Percentiles rank a stretch among this genome's conserved stretches.
phyloP scores from a whole-genome alignment of 2,329 filamentous ascomycete genomes.

The Venturia asperata region DNA sequence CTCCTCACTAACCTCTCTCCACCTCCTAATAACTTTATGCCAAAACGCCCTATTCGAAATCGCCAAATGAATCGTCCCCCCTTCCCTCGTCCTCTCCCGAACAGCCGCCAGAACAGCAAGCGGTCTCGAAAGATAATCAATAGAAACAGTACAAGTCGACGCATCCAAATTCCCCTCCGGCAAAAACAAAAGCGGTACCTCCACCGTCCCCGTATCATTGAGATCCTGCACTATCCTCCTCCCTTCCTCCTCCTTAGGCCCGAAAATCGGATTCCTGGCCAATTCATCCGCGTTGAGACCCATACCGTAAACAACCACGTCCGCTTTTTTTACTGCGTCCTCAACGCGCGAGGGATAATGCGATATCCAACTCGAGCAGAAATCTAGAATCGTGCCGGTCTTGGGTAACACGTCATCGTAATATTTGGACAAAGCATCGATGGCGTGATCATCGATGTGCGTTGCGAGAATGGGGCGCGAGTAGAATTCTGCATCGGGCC shows the following conservation, averaged over 20 bases:
- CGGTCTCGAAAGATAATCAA: conserved; percentile 46
- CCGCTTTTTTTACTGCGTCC: conserved; percentile 27
- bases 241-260: conserved; percentile 24
- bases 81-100: conserved; percentile 33
- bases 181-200: conserved; percentile 18
- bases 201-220: conserved; percentile 33
- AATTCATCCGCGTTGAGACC: conserved; percentile 45
- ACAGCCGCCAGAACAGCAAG: conserved; percentile 40
- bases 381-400: conserved; percentile 40
- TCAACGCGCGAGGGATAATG: conserved; percentile 37
- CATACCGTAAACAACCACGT: conserved; percentile 39
- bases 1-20: conserved; percentile 41
- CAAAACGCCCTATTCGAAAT: conserved; percentile 49
- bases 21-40: conserved; percentile 45
- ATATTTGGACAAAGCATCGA: conserved; percentile 39
- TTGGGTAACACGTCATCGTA: conserved; percentile 39
- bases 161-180: conserved; percentile 34
- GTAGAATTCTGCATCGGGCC: conserved; percentile 35
- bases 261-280: conserved; percentile 35
- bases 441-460: conserved; percentile 47
- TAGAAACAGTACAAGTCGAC: conserved; percentile 45
- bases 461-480: conserved; percentile 43
- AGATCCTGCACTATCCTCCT: conserved; percentile 37
- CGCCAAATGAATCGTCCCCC: conserved; percentile 44
- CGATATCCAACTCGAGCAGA: conserved; percentile 46